Evolutionary conservation across 2,329 filamentous ascomycete genomes (phyloP).

Genomic region (Calcarisporium arbuscula): DNA sequence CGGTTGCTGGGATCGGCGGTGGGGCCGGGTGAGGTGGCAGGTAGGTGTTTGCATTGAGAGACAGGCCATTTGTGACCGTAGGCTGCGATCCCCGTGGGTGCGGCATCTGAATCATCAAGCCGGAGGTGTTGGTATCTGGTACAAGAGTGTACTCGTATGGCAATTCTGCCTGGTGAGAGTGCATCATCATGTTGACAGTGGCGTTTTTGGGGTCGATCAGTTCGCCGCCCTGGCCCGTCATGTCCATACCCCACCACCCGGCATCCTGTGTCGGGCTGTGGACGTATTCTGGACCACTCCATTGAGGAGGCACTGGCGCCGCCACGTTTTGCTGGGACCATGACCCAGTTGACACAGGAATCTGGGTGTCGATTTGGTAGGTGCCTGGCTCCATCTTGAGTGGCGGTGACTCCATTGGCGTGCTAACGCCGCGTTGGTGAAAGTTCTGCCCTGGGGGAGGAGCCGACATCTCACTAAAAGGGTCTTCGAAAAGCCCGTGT

Average conservation of each 20-base stretch:
- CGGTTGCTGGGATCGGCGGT: conserved; percentile 20
- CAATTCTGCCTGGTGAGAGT: conserved; percentile 32
- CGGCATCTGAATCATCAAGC: conserved; percentile 50
- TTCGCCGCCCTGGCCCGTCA: conserved; percentile 22
- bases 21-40: conserved; percentile 29
- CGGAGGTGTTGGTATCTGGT: conserved; percentile 25
- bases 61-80: conserved; percentile 28
- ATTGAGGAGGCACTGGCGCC: conserved; percentile 15
- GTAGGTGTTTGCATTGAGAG: conserved; percentile 27
- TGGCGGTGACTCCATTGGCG: conserved; percentile 32
- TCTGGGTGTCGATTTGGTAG: conserved; percentile 17
- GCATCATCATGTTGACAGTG: conserved; percentile 32
- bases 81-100: conserved; percentile 32
- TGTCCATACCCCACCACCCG: conserved; percentile 26
- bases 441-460: conserved; percentile 24
- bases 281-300: conserved; percentile 19
- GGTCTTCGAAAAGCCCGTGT: conserved; percentile 31
- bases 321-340: conserved; percentile 15
- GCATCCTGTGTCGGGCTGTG: conserved; percentile 17
- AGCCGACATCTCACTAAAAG: conserved; percentile 26
- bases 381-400: conserved; percentile 23
- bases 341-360: conserved; percentile 10
- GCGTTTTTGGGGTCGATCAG: conserved; percentile 27
- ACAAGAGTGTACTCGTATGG: conserved; percentile 31
- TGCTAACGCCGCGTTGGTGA: conserved; percentile 24